phyloP scores from a whole-genome alignment of 139 green algal species.

The Nannochloris sp. region DNA sequence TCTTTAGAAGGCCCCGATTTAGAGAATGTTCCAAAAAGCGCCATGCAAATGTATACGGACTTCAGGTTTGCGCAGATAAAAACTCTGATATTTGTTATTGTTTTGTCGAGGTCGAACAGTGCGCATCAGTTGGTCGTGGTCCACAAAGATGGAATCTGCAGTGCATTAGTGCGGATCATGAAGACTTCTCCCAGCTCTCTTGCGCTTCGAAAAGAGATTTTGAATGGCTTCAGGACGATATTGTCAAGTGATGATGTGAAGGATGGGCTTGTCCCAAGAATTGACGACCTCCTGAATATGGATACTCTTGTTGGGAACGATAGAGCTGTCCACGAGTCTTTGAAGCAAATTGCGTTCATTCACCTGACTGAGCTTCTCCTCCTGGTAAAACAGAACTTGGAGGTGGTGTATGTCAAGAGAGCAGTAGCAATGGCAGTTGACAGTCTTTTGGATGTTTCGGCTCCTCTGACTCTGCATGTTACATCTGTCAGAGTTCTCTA shows the following conservation, averaged over 20 bases:
- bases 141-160: constrained; percentile 20
- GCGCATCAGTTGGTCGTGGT: constrained; percentile 18
- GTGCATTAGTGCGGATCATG: constrained; percentile 34
- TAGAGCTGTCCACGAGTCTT: constrained; percentile 51
- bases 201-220: constrained; percentile 70
- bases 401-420: constrained; percentile 43
- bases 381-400: constrained; percentile 51
- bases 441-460: constrained; percentile 53
- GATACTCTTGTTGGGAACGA: constrained; percentile 56
- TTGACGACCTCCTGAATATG: constrained; percentile 72
- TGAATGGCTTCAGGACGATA: constrained; percentile 62
- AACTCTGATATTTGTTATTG: constrained; percentile 45
- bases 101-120: constrained; percentile 16
- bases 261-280: constrained; percentile 9
- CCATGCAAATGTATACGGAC: constrained; percentile 38
- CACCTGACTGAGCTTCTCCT: constrained; percentile 78
- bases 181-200: constrained; percentile 53
- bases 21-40: not conserved
- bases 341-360: constrained; percentile 66
- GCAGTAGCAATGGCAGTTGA: constrained; percentile 61
- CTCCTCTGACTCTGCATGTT: constrained; percentile 52
- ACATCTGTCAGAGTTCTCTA: constrained; percentile 80
- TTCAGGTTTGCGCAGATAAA: constrained; percentile 60
- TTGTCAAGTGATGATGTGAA: constrained; percentile 49
- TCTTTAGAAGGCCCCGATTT: not conserved